These are phyloP conservation scores for Sequoia sempervirens DNA, from an alignment of 75 land plant genomes.

Conservation along the genomic window DNA sequence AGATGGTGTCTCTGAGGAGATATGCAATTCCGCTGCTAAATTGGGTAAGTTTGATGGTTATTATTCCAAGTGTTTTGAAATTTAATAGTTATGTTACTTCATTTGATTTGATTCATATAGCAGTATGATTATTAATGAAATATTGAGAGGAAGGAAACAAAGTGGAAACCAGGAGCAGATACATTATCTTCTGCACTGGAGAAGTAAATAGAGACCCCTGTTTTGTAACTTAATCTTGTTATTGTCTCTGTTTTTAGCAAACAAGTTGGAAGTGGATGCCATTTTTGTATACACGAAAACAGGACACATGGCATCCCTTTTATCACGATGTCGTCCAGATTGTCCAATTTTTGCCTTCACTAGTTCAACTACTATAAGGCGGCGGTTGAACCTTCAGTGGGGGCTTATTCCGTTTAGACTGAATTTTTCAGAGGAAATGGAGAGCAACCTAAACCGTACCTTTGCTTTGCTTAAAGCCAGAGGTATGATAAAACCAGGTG, in stretches of 20 bases:
- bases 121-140: neutral
- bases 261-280: slow-evolving; percentile 89
- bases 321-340: slow-evolving; percentile 73
- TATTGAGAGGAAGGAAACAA: neutral
- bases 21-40: slow-evolving; percentile 90
- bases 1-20: slow-evolving; percentile 78
- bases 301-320: slow-evolving; percentile 80
- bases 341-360: slow-evolving; percentile 98
- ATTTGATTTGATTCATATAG: neutral
- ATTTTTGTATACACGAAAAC: slow-evolving; percentile 81
- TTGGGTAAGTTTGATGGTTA: slow-evolving; percentile 60
- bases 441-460: slow-evolving; percentile 78
- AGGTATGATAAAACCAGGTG: slow-evolving; percentile 90
- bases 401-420: slow-evolving; percentile 93
- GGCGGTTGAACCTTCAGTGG: slow-evolving; percentile 86
- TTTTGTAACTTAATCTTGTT: neutral
- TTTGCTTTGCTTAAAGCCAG: slow-evolving; percentile 84
- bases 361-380: slow-evolving; percentile 56
- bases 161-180: neutral
- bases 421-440: slow-evolving; percentile 87
- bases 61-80: neutral
- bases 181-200: neutral
- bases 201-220: neutral
- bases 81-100: neutral
- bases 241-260: slow-evolving; percentile 47